These are phyloP conservation scores for Fusarium setosum DNA, from an alignment of 2,329 filamentous ascomycete genomes.

Conservation along the genomic window DNA sequence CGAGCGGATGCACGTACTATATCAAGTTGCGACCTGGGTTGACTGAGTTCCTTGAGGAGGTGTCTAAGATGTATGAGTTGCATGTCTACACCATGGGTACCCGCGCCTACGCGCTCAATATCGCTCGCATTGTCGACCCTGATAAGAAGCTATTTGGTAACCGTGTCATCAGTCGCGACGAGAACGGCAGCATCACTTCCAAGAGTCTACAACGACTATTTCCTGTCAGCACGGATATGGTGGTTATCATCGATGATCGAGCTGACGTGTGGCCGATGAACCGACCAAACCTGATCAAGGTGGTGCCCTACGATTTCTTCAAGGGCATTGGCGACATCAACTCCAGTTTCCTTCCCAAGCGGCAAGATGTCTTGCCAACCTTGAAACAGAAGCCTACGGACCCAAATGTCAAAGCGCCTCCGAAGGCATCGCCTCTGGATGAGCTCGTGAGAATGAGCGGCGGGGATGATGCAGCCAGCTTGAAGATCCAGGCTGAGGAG, in stretches of 20 bases:
- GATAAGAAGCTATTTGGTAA: constrained; percentile 91
- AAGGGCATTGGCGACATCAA: constrained; percentile 99
- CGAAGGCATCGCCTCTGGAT: constrained; percentile 67
- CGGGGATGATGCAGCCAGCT: constrained; percentile 72
- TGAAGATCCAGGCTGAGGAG: constrained; percentile 83
- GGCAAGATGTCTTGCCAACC: constrained; percentile 61
- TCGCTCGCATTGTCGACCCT: constrained; percentile 93
- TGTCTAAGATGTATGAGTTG: constrained; percentile 88
- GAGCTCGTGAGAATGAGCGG: constrained; percentile 82
- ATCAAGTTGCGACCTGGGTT: constrained; percentile 96
- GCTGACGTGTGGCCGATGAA: constrained; percentile 96
- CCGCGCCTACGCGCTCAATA: constrained; percentile 91
- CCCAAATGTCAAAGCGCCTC: constrained; percentile 16
- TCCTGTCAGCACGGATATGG: constrained; percentile 98
- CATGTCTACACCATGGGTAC: constrained; percentile 99
- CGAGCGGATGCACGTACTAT: constrained; percentile 91
- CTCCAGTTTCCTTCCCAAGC: constrained; percentile 93
- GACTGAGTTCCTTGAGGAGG: constrained; percentile 79
- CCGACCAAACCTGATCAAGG: constrained; percentile 92
- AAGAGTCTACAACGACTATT: constrained; percentile 94
- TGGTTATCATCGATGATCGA: constrained; percentile 97
- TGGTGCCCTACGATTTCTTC: constrained; percentile 97
- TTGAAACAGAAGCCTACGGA: constrained; percentile 36
- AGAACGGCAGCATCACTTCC: constrained; percentile 91
- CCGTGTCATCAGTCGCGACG: constrained; percentile 94